Conservation (phyloP, 1,284 basidiomycete species). For the Boletus chippewaensis region DNA sequence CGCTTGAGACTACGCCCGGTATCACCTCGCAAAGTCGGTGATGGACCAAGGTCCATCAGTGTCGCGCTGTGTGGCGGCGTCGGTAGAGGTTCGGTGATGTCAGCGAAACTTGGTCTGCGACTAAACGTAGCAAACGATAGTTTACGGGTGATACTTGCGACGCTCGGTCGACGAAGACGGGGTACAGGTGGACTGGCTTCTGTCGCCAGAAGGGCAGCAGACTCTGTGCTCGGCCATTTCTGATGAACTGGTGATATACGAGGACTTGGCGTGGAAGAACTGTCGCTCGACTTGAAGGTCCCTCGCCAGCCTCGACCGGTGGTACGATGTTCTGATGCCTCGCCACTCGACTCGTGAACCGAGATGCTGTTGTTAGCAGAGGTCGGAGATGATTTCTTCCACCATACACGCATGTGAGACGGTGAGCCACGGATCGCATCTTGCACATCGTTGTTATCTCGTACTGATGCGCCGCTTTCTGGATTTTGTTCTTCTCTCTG, state of each 20-base stretch:
- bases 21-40: conserved; percentile 14
- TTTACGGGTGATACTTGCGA: conserved; percentile 29
- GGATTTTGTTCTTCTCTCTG: conserved; percentile 15
- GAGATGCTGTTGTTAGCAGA: conserved; percentile 10
- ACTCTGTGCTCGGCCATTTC: conserved; percentile 22
- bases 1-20: conserved; percentile 17
- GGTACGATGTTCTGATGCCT: conserved; percentile 2
- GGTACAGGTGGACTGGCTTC: conserved; percentile 11
- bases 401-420: conserved; percentile 27
- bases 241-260: conserved; percentile 15
- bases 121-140: conserved; percentile 26
- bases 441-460: conserved; percentile 10
- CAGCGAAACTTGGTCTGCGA: conserved; percentile 22
- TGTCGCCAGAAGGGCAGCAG: conserved; percentile 4
- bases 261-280: conserved; percentile 23
- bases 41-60: conserved; percentile 17
- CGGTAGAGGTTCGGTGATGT: conserved; percentile 18
- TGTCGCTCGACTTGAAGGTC: conserved; percentile 11
- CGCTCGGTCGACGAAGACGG: conserved; percentile 23
- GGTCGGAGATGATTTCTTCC: conserved; percentile 24
- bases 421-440: conserved; percentile 8
- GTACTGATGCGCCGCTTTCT: background rate
- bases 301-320: conserved; percentile 9
- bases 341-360: conserved; percentile 10
- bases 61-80: conserved; percentile 15